Evolutionary conservation across 2,329 filamentous ascomycete genomes (phyloP).

Genomic region (Aureobasidium musti): DNA sequence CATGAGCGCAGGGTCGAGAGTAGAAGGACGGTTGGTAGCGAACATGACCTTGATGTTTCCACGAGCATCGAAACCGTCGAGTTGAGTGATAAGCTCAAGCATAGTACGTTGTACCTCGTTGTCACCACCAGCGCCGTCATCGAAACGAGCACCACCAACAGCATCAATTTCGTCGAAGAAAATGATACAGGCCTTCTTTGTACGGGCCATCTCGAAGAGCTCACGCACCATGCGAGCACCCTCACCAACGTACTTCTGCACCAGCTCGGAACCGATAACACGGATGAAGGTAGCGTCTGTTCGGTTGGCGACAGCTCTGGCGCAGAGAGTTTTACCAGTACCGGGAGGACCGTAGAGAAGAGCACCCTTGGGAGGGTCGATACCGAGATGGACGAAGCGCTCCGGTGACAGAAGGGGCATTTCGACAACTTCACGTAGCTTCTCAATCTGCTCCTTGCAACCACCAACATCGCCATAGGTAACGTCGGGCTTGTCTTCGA

Average conservation of each 20-base stretch:
- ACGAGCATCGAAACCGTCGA: slow-evolving; percentile 93
- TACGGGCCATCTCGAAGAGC: slow-evolving; percentile 98
- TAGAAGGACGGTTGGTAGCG: slow-evolving; percentile 93
- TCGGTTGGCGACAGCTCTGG: slow-evolving; percentile 93
- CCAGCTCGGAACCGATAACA: slow-evolving; percentile 95
- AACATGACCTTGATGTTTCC: slow-evolving; percentile 99
- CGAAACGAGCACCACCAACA: slow-evolving; percentile 92
- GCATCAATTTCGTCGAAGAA: slow-evolving; percentile 99
- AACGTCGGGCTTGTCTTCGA: slow-evolving; percentile 99
- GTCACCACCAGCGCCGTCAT: slow-evolving; percentile 93
- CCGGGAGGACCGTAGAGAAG: slow-evolving; percentile 95
- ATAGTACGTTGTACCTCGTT: slow-evolving; percentile 98
- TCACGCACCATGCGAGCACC: slow-evolving; percentile 98
- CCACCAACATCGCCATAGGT: slow-evolving; percentile 98
- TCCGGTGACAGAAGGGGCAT: slow-evolving; percentile 97
- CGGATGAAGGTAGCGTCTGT: slow-evolving; percentile 98
- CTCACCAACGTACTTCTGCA: slow-evolving; percentile 99
- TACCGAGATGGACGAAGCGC: slow-evolving; percentile 97
- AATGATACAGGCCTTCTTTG: slow-evolving; percentile 99
- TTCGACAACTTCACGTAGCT: slow-evolving; percentile 96
- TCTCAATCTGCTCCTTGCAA: slow-evolving; percentile 99
- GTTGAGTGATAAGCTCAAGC: slow-evolving; percentile 94
- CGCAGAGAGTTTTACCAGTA: slow-evolving; percentile 98
- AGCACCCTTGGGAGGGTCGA: slow-evolving; percentile 96
- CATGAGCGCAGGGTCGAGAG: slow-evolving; percentile 95